Base-by-base conservation (phyloP, 768 basidiomycete genomes). In the Mycena metata region DNA sequence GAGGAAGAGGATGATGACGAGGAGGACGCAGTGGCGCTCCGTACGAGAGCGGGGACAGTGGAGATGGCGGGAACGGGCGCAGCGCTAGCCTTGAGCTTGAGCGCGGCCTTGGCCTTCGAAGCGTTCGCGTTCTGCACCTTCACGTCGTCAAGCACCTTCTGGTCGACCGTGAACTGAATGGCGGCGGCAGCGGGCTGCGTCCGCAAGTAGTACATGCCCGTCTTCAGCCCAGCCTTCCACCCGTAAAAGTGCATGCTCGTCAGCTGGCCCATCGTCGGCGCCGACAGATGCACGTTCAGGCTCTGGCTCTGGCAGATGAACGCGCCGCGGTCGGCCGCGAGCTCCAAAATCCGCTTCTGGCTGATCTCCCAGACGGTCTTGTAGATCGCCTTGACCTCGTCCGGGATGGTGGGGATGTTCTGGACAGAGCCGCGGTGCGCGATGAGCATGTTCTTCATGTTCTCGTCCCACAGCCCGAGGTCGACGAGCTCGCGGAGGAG, bases 211-310 rank as follows among this genome's bases (percentile, higher is more conserved):
- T 96, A 96, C 94, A 97, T 96, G 73, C 97, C 98, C 1, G 98
- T 99, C 89, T 99, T 99, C 76, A 99, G 83, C 39, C 98, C 98
- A 83, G 95, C 95, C 88, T 97, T 97, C 98, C 98, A 99, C n/a
- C 96, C 98, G 78, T 93, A 93, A 82, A 91, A 91, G 80, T 91
- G 91, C 90, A 91, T 91, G 64, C 86, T 88, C 42, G 90, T 91
- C 64, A 94, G 83, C 76, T 94, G 93, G 19, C 90, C 89, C 70
- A 86, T 80, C 15, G 90, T 91, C 36, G 92, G 92, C 65, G 87
- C 84, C 77, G 90, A 85, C 49, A 94, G 77, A 77, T 93, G 92
- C 68, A 94, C 84, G 79, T 93, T 93, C 75, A 94, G 81, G 59
- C 88, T 89, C 80, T 94, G 93, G 73, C 87, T 88, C 79, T 94